Base-by-base conservation (phyloP, 768 basidiomycete genomes). In the Xerocomus brunneocitrinus region DNA sequence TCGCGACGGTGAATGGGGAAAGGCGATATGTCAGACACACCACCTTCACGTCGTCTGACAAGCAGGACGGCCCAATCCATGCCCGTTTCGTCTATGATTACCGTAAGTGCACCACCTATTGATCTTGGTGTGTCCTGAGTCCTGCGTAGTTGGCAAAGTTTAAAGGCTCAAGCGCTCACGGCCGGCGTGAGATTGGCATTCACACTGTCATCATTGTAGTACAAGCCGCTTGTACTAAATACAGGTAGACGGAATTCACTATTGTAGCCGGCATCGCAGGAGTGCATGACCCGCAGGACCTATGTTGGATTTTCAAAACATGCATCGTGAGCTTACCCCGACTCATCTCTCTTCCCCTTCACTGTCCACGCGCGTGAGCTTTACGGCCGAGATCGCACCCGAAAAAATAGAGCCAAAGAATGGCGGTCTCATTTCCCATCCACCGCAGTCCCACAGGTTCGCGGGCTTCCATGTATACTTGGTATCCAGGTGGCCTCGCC, bases 21-120 rank as follows among this genome's bases (percentile, higher is more conserved):
- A 79, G 83, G 59, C 73, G 83, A 54, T 82, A 88, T 59, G 73
- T 76, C 4, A 75, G 86, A 51, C 82, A 78, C 58, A 68, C 87
- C 56, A 75, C 77, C 56, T 89, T 89, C 67, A 81, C 77, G 5
- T 85, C 85, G 1, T 79, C 85, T 4, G 62, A 72, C 31, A 80
- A 73, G 9, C 78, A 84, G 58, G 78, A 80, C 13, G 57, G 58
- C 6, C 61, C 69, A 34, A 80, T 88, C 46, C 72, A 79, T 52
- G 72, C 74, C 9, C 78, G 74, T 39, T 64, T 89, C 35, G 73
- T 85, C 19, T 90, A 88, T 55, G 84, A 89, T 61, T 88, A 88
- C 57, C 52, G 86, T 87, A 49, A 67, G 85, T 71, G 0, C 13
- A 28, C 42, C 9, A 30, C 7, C 24, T n/a, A 19, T n/a, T 51